phyloP scores from a whole-genome alignment of 768 basidiomycete species.

The Calvatia gigantea region DNA sequence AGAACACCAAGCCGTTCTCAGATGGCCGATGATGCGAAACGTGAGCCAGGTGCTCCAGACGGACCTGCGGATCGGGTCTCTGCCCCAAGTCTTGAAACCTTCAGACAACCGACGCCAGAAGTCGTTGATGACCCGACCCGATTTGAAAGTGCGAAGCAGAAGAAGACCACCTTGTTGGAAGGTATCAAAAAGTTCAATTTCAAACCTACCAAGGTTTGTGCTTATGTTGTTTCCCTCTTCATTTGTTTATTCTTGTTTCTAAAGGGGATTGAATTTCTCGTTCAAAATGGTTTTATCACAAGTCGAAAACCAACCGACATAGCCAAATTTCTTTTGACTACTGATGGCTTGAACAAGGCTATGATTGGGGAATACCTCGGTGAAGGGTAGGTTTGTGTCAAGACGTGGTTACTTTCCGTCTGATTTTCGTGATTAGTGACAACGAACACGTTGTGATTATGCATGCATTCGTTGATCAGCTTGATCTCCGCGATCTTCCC shows the following conservation, averaged over 20 bases:
- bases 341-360: slow-evolving; percentile 91
- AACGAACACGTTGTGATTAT: slow-evolving; percentile 88
- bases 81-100: slow-evolving; percentile 46
- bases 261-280: slow-evolving; percentile 85
- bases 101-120: slow-evolving; percentile 74
- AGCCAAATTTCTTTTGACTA: slow-evolving; percentile 79
- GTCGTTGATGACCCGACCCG: slow-evolving; percentile 83
- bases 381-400: slow-evolving; percentile 68
- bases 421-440: slow-evolving; percentile 49
- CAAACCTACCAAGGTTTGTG: slow-evolving; percentile 90
- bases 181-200: slow-evolving; percentile 98
- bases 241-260: slow-evolving; percentile 5
- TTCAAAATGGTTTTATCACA: slow-evolving; percentile 85
- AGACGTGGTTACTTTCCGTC: background rate
- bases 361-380: slow-evolving; percentile 99
- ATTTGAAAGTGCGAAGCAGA: slow-evolving; percentile 95
- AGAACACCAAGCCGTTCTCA: slow-evolving; percentile 41
- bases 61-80: slow-evolving; percentile 53
- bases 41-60: slow-evolving; percentile 54
- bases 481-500: slow-evolving; percentile 77
- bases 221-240: background rate
- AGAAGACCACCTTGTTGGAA: slow-evolving; percentile 91
- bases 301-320: slow-evolving; percentile 71
- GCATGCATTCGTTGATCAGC: slow-evolving; percentile 94
- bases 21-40: slow-evolving; percentile 47